These are phyloP conservation scores for Phytophthora sojae DNA, from an alignment of 352 stramenopile species.

Conservation along the genomic window DNA sequence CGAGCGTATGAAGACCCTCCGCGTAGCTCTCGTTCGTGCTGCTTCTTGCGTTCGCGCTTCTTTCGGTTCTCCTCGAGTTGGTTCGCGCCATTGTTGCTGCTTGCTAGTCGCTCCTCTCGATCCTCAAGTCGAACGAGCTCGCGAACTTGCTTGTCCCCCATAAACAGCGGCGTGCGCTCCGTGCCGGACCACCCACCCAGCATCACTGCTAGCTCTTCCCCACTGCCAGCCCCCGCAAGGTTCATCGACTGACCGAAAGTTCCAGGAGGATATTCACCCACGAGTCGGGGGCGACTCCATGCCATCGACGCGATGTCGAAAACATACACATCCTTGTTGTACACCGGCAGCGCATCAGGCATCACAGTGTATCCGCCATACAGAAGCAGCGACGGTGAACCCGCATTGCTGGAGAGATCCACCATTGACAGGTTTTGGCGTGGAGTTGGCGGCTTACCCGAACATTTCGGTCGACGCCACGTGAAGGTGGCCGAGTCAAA, in stretches of 20 bases:
- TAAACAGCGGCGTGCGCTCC: slow-evolving; percentile 76
- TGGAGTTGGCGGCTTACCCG: slow-evolving; percentile 66
- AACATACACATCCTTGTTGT: slow-evolving; percentile 82
- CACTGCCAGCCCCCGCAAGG: slow-evolving; percentile 21
- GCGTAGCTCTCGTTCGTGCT: slow-evolving; percentile 51
- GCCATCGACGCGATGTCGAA: slow-evolving; percentile 59
- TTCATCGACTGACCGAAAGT: slow-evolving; percentile 72
- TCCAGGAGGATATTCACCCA: slow-evolving; percentile 69
- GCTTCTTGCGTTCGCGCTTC: slow-evolving; percentile 43
- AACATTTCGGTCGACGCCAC: slow-evolving; percentile 74
- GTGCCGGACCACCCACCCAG: slow-evolving; percentile 82
- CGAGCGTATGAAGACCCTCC: slow-evolving; percentile 61
- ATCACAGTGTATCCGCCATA: slow-evolving; percentile 84
- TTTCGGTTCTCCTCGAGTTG: slow-evolving; percentile 36
- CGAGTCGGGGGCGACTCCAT: slow-evolving; percentile 76
- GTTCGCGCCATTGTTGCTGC: slow-evolving; percentile 25
- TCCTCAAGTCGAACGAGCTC: slow-evolving; percentile 62
- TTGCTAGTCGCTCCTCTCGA: slow-evolving; percentile 64
- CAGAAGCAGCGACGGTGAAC: slow-evolving; percentile 53
- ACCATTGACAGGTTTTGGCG: slow-evolving; percentile 82
- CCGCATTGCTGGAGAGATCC: slow-evolving; percentile 14
- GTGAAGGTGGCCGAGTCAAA: slow-evolving; percentile 79
- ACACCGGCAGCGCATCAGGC: slow-evolving; percentile 57
- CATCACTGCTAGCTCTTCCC: slow-evolving; percentile 66
- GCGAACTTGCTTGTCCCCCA: slow-evolving; percentile 76